phyloP scores from a whole-genome alignment of 1,284 basidiomycete species.

The Austroboletus niveus region DNA sequence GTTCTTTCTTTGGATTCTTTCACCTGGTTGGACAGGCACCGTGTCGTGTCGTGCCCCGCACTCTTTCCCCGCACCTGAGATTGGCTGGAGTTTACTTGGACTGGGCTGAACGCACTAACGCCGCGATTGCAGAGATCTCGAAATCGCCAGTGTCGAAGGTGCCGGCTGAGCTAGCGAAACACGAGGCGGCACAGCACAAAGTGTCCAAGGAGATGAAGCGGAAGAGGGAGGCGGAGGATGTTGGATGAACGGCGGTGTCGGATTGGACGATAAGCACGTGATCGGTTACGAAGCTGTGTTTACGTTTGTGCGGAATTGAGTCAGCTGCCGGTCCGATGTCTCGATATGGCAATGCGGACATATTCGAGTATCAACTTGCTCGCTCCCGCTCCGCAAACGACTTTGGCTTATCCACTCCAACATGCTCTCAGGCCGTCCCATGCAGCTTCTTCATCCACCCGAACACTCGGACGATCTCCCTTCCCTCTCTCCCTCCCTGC shows the following conservation, averaged over 20 bases:
- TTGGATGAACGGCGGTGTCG: constrained; percentile 38
- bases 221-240: constrained; percentile 77
- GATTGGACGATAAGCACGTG: background rate
- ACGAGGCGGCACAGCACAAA: constrained; percentile 87
- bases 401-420: constrained; percentile 1
- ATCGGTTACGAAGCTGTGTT: background rate
- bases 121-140: constrained; percentile 65
- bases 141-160: constrained; percentile 94
- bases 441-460: constrained; percentile 30
- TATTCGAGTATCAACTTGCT: background rate
- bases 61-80: constrained; percentile 18
- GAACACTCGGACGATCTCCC: background rate
- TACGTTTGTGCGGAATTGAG: background rate
- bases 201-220: constrained; percentile 91
- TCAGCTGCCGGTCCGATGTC: constrained; percentile 3
- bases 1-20: background rate
- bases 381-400: background rate
- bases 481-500: background rate
- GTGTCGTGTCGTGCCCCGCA: constrained; percentile 6
- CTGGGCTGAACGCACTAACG: constrained; percentile 13
- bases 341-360: constrained; percentile 14
- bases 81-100: background rate
- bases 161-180: constrained; percentile 80
- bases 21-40: background rate
- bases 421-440: constrained; percentile 47